Base-by-base conservation (phyloP, 140 eudicot species). In the Stevia rebaudiana region DNA sequence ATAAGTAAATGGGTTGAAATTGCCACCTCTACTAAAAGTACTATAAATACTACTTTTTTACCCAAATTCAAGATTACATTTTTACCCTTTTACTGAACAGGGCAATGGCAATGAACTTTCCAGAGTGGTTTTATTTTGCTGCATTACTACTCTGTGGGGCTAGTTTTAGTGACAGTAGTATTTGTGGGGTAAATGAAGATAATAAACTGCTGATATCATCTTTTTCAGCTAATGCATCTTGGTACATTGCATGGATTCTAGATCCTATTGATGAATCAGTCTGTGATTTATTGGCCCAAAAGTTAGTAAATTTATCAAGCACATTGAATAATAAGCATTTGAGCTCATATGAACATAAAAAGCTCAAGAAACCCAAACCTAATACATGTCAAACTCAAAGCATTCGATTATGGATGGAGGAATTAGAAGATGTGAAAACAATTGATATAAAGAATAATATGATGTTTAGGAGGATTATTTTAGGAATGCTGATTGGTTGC, bases 191-290 rank as follows among this genome's bases (percentile, higher is more conserved):
- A 28, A 66, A 46, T 21, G 49, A 55, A 62, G 42, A 68, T 67
- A 62, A 67, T 8, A 33, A 67, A 41, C 44, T n/a, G n/a, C 69
- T 10, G 22, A 61, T 71, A 73, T 25, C 72, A 57, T 54, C 74
- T 61, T 68, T 63, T 80, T 76, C 76, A 51, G 74, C 77, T 49
- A 69, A 59, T 30, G 88, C 95, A 31, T 80, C 96, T 42, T 77
- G 84, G 80, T 88, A 74, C 61, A 82, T 88, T 61, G 83, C 94
- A 37, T 88, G 96, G 96, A 70, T 84, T 70, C 62, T 88, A 47
- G 54, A 78, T 28, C 96, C 96, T 25, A 21, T 55, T 22, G 60
- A 53, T 36, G 76, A 67, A 72, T 69, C 75, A 51, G 31, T 64
- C 54, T 74, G 76, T 47, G 65, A 59, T n/a, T 35, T 37, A 5